Evolutionary conservation across 495 filamentous ascomycete species (phyloP), one percentile per base, ranked within the genome.

Genomic region (Sporormia fimetaria): DNA sequence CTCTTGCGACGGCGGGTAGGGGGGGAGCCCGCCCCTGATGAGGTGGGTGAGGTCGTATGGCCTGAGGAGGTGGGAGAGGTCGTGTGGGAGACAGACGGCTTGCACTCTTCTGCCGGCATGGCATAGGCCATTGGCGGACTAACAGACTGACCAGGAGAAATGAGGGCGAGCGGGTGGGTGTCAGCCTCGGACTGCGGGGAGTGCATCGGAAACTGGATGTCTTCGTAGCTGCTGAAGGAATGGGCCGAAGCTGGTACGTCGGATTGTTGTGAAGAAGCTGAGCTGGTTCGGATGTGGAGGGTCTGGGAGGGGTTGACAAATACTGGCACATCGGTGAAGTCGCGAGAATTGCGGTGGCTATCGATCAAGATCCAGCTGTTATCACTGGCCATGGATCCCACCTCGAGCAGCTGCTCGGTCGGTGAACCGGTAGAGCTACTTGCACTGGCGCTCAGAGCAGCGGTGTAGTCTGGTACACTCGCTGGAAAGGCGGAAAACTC

Each of bases 301-400:
- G 83, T 85, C 59, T 92, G 80, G 42, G 75, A 73, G 2, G 87
- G 87, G 57, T 92, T 90, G 63, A 87, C 86, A 42, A 92, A 84
- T 21, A 64, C 65, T 10, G 69, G 64, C 36, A 71, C 67, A 24
- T 65, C 60, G 56, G 63, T 71, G 5, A 66, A 63, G 42, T 70
- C 61, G 63, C 50, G 68, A 58, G 59, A 74, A 48, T 57, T 77
- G 56, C 59, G 69, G 56, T 54, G 53, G 2, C 39, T 33, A 8
- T 67, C 67, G 10, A 58, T 39, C 41, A 72, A 67, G 44, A 69
- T 73, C 87, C 86, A 94, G 26, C 83, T 83, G 57, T 83, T 81
- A 47, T 92, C 86, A 58, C 75, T 73, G 8, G 83, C 83, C 22
- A 90, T 64, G 10, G 87, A 94, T 18, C 84, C 65, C 26, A 88